Conservation (phyloP, 2,329 filamentous ascomycete species). For the Penicillium sp. region DNA sequence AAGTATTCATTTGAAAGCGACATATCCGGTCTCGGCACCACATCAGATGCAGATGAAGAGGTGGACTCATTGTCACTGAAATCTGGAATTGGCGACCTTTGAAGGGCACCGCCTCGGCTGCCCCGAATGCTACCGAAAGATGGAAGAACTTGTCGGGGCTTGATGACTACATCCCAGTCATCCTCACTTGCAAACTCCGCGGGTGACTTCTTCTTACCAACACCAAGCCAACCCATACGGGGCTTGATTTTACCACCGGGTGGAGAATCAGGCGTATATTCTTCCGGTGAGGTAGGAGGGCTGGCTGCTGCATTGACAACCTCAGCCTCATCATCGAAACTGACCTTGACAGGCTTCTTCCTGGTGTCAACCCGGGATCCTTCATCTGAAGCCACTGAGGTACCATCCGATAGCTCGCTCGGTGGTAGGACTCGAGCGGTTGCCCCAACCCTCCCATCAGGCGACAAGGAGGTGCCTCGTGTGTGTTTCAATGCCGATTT, state of each 20-base stretch:
- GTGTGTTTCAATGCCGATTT: slow-evolving; percentile 62
- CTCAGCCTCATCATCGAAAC: slow-evolving; percentile 63
- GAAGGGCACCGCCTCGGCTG: slow-evolving; percentile 34
- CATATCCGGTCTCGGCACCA: slow-evolving; percentile 22
- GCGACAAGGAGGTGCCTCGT: slow-evolving; percentile 43
- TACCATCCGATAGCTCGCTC: slow-evolving; percentile 57
- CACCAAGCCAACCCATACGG: slow-evolving; percentile 35
- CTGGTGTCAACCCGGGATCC: slow-evolving; percentile 41
- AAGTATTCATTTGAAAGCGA: slow-evolving; percentile 41
- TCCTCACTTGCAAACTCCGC: slow-evolving; percentile 40
- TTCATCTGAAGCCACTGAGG: slow-evolving; percentile 50
- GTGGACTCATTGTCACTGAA: slow-evolving; percentile 33
- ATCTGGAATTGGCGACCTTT: slow-evolving; percentile 18
- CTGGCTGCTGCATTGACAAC: slow-evolving; percentile 47
- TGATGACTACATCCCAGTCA: slow-evolving; percentile 56
- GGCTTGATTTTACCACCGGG: slow-evolving; percentile 30
- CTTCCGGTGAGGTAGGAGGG: slow-evolving; percentile 42
- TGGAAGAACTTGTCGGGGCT: slow-evolving; percentile 58
- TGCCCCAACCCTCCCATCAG: slow-evolving; percentile 28
- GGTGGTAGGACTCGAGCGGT: slow-evolving; percentile 32
- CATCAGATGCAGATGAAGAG: slow-evolving; percentile 47
- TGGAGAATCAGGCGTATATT: slow-evolving; percentile 35
- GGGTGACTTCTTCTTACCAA: slow-evolving; percentile 33
- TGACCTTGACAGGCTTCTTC: slow-evolving; percentile 59
- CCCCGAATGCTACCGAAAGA: slow-evolving; percentile 62